Conservation (phyloP, 2,329 filamentous ascomycete genomes). For the Graphilbum fragrans region DNA sequence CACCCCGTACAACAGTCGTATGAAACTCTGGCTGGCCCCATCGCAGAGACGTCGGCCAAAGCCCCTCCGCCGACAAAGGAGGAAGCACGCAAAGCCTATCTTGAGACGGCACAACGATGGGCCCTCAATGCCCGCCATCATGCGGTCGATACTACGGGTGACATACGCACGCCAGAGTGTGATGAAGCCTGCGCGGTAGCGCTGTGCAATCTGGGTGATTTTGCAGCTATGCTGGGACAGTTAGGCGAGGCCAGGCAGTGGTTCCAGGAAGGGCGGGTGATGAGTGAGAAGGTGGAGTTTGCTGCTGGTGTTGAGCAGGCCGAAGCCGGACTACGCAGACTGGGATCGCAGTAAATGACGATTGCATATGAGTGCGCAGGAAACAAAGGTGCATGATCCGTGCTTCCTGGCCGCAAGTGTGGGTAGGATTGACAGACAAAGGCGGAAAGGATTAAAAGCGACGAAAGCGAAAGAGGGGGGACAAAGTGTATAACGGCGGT, state of each 20-base stretch:
- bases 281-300: conserved; percentile 45
- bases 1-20: conserved; percentile 33
- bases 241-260: conserved; percentile 49
- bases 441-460: no score
- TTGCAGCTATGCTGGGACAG: conserved; percentile 64
- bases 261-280: conserved; percentile 55
- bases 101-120: conserved; percentile 66
- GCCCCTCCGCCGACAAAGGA: neutral
- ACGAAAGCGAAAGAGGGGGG: no score
- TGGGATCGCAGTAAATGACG: neutral
- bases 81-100: conserved; percentile 46
- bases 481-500: no score
- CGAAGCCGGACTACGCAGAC: conserved; percentile 29
- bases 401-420: no score
- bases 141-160: conserved; percentile 50
- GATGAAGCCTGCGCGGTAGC: conserved; percentile 74
- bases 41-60: conserved; percentile 2
- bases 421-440: no score
- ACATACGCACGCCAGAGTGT: conserved; percentile 63
- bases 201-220: conserved; percentile 76
- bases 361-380: no score
- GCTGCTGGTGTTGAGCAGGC: conserved; percentile 39
- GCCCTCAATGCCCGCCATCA: conserved; percentile 63
- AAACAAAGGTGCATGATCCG: no score
- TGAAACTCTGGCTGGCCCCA: conserved; percentile 17